Percentiles rank a stretch among this genome's conserved stretches.
These are phyloP conservation scores for Fusarium neocosmosporiellum DNA, from an alignment of 2,329 filamentous ascomycete species.

Conservation along the genomic window DNA sequence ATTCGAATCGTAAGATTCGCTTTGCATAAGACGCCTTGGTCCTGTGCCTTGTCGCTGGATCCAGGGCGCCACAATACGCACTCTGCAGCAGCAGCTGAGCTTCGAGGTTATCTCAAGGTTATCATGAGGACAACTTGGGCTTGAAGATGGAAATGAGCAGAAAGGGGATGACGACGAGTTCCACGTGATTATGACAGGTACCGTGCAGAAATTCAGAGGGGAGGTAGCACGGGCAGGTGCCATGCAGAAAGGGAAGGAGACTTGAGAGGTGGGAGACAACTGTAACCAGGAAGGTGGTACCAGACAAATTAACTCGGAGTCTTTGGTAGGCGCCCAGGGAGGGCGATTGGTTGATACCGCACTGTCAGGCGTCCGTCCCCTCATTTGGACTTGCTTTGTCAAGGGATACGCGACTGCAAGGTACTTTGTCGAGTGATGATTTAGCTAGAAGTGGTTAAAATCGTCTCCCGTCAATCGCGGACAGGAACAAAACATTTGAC, in stretches of 20 bases:
- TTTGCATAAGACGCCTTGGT: not conserved
- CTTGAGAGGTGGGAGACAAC: not conserved
- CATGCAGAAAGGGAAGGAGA: not conserved
- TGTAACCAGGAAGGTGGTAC: constrained; percentile 8
- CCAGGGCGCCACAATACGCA: not conserved
- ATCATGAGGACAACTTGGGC: not conserved
- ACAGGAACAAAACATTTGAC: not conserved
- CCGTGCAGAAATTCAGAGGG: not conserved
- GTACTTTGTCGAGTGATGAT: not conserved
- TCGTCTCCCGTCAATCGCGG: not conserved
- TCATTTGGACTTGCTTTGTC: not conserved
- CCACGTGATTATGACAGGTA: constrained; percentile 10
- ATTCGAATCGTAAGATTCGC: constrained; percentile 1
- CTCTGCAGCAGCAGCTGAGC: not conserved
- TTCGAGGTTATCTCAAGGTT: not conserved
- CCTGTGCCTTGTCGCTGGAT: not conserved
- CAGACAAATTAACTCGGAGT: not conserved
- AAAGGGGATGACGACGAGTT: not conserved
- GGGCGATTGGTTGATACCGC: not conserved
- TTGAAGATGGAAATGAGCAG: not conserved
- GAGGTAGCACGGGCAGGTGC: not conserved
- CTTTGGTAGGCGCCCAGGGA: not conserved
- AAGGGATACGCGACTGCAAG: not conserved
- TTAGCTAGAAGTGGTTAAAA: constrained; percentile 2
- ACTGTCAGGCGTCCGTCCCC: not conserved